phyloP scores from a whole-genome alignment of 352 stramenopile species.

The Stramenopiles sp. region DNA sequence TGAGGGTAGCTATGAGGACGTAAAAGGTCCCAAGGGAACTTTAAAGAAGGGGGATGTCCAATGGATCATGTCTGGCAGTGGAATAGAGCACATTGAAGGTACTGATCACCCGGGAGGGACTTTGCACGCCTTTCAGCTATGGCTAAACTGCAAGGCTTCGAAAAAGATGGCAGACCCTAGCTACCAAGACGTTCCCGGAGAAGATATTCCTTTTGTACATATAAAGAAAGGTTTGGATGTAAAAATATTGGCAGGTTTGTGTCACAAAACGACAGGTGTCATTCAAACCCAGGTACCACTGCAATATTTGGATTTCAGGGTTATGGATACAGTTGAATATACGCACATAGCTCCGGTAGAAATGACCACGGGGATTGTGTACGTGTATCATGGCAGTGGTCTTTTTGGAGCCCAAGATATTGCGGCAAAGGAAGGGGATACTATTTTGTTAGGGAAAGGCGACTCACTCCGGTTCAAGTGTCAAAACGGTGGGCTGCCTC shows the following conservation, averaged over 20 bases:
- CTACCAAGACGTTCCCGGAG: neutral
- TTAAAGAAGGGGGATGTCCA: neutral
- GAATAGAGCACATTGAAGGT: neutral
- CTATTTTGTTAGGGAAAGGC: neutral
- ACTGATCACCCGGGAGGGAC: neutral
- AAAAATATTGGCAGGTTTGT: neutral
- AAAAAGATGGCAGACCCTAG: neutral
- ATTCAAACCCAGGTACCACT: neutral
- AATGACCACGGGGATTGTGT: neutral
- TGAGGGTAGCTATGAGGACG: neutral
- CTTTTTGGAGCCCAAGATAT: neutral
- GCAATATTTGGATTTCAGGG: neutral
- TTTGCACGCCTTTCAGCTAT: neutral
- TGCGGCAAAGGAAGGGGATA: neutral
- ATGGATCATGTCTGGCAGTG: neutral
- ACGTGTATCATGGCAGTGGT: constrained; percentile 1
- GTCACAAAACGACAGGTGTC: neutral
- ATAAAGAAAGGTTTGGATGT: neutral
- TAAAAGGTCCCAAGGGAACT: neutral
- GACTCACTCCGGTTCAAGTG: neutral
- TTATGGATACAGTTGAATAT: neutral
- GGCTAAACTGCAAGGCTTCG: neutral
- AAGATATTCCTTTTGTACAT: neutral
- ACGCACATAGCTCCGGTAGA: neutral
- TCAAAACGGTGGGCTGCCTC: neutral